phyloP scores from a whole-genome alignment of 768 basidiomycete species.

The Cystoderma amianthinum region DNA sequence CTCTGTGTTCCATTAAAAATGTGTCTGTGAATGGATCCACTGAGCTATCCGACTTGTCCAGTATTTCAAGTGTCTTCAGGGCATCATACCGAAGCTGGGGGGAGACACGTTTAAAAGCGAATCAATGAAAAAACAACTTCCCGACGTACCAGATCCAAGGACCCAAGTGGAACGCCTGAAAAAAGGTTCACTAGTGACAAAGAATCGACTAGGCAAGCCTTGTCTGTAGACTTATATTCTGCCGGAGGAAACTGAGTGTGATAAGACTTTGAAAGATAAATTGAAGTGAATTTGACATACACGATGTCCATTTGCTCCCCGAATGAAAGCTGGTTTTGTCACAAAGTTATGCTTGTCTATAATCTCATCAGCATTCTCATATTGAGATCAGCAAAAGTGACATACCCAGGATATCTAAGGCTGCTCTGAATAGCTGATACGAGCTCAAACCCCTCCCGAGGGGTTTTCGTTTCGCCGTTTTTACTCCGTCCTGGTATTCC shows the following conservation, averaged over 20 bases:
- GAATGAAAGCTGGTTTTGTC: slow-evolving; percentile 52
- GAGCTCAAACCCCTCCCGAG: slow-evolving; percentile 81
- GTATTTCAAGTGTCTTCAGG: slow-evolving; percentile 54
- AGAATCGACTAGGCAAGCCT: slow-evolving; percentile 72
- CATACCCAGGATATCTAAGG: slow-evolving; percentile 78
- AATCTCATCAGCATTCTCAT: not conserved
- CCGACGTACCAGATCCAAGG: slow-evolving; percentile 63
- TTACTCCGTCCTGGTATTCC: slow-evolving; percentile 30
- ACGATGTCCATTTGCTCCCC: slow-evolving; percentile 42
- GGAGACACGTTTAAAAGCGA: not conserved
- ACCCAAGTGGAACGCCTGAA: slow-evolving; percentile 67
- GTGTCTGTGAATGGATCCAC: slow-evolving; percentile 63
- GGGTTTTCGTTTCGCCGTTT: slow-evolving; percentile 37
- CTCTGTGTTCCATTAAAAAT: slow-evolving; percentile 69
- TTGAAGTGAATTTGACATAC: slow-evolving; percentile 25
- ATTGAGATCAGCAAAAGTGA: not conserved
- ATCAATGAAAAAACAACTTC: not conserved
- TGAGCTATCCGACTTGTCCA: slow-evolving; percentile 40
- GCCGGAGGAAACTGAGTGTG: slow-evolving; percentile 46
- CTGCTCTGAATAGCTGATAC: slow-evolving; percentile 85
- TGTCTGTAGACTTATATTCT: slow-evolving; percentile 43
- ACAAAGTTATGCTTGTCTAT: slow-evolving; percentile 69
- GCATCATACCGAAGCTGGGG: slow-evolving; percentile 73
- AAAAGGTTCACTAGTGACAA: slow-evolving; percentile 73
- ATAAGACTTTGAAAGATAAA: not conserved